Conservation (phyloP, 176 grass and related monocot species). For the Raddia distichophylla region DNA sequence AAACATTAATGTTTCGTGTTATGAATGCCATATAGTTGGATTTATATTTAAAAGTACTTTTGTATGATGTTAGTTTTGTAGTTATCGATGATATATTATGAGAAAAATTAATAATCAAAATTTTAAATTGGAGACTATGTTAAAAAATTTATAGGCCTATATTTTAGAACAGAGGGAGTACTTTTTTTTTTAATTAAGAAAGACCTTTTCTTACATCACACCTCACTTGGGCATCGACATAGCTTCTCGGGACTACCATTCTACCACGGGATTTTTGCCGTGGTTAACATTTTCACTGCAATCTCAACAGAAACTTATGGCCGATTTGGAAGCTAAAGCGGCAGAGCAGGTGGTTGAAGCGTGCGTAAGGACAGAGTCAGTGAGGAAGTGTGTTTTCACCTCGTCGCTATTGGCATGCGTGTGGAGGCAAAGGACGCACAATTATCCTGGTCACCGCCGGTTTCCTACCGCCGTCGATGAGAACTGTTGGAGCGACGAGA, state of each 20-base stretch:
- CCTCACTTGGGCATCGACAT: not conserved
- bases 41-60: too few species aligned
- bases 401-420: constrained; percentile 90
- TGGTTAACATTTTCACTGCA: not conserved
- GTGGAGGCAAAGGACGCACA: constrained; percentile 79
- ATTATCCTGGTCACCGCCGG: constrained; percentile 45
- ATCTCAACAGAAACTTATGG: constrained; percentile 84
- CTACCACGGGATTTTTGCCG: not conserved
- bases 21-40: too few species aligned
- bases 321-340: constrained; percentile 66
- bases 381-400: constrained; percentile 87
- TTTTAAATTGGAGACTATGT: too few species aligned
- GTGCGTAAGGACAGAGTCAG: constrained; percentile 80
- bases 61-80: too few species aligned
- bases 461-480: constrained; percentile 71
- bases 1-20: too few species aligned
- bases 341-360: constrained; percentile 87
- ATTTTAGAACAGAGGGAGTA: too few species aligned
- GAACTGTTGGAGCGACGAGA: constrained; percentile 91
- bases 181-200: too few species aligned
- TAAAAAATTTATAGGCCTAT: too few species aligned
- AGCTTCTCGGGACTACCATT: not conserved
- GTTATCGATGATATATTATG: too few species aligned
- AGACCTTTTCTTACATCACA: not conserved
- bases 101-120: too few species aligned